Base-by-base conservation (phyloP, 345 rosid species). In the Arabis alpina region DNA sequence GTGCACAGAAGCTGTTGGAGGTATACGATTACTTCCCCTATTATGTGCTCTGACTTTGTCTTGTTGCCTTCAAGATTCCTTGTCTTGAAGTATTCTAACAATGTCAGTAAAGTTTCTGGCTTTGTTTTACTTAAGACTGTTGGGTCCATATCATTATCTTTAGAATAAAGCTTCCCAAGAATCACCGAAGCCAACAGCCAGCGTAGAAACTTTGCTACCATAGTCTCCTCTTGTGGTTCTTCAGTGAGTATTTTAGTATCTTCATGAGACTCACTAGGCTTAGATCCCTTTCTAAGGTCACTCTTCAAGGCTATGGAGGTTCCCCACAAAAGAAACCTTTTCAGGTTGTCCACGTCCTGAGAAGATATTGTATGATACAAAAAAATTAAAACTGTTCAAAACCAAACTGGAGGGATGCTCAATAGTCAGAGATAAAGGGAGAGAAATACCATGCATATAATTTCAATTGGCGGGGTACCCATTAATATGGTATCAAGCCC, bases 141-240 rank as follows among this genome's bases (percentile, higher is more conserved):
- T 8, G 68, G 32, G 42, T 68, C 68, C 4, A 12, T 56, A 53
- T 65, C 61, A 67, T 53, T 54, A 71, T 71, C 62, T 61, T 80
- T 64, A 42, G 51, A 47, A 67, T 76, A 82, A 61, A 87, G 84
- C 80, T 82, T 83, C 55, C 88, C 83, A 63, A 77, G 91, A 76
- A 91, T 85, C 68, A 83, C 90, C 8, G 88, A 79, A 67, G 95
- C 96, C 59, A 73, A 66, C 51, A 94, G 84, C 99, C 99, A 91
- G n/a, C 95, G 91, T 55, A 89, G 70, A 61, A 91, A 88, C 73
- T 89, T 93, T 19, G 82, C 84, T 53, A 77, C 69, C 79, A 86
- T 77, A 64, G 80, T 75, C 76, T 93, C 98, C 48, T 83, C 86
- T 23, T 42, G 61, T 52, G 64, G 68, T 73, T 83, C 82, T 77